These are phyloP conservation scores for Epichloe sibirici DNA, from an alignment of 2,329 filamentous ascomycete genomes.

Conservation along the genomic window DNA sequence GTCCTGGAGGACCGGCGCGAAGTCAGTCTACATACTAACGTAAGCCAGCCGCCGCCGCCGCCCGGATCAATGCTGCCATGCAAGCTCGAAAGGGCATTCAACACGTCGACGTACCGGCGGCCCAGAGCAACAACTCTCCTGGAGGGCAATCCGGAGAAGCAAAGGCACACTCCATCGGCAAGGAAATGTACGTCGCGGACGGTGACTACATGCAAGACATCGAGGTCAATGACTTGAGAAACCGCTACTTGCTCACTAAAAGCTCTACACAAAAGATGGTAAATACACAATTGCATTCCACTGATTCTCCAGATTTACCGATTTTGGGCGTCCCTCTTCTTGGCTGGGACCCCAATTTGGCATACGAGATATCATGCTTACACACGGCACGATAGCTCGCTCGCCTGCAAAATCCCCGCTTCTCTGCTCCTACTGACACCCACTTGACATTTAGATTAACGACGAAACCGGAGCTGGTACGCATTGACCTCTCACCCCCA, in stretches of 20 bases:
- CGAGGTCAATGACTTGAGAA: slow-evolving; percentile 94
- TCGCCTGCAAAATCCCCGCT: slow-evolving; percentile 42
- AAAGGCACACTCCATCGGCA: slow-evolving; percentile 7
- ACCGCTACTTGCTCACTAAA: slow-evolving; percentile 94
- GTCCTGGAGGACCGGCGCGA: background rate
- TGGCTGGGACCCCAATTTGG: background rate
- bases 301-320: slow-evolving; percentile 25
- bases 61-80: slow-evolving; percentile 72
- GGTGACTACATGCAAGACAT: slow-evolving; percentile 98
- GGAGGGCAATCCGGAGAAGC: slow-evolving; percentile 4
- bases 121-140: slow-evolving; percentile 28
- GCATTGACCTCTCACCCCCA: slow-evolving; percentile 34
- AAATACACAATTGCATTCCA: slow-evolving; percentile 50
- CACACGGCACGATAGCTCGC: slow-evolving; percentile 56
- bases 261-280: slow-evolving; percentile 98
- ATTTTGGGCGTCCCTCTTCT: slow-evolving; percentile 15
- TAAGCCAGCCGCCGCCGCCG: slow-evolving; percentile 67
- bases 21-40: slow-evolving; percentile 12
- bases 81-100: slow-evolving; percentile 83
- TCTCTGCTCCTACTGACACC: slow-evolving; percentile 92
- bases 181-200: slow-evolving; percentile 83
- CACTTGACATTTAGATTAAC: slow-evolving; percentile 89
- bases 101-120: slow-evolving; percentile 78
- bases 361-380: slow-evolving; percentile 55
- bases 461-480: slow-evolving; percentile 99